phyloP scores from a whole-genome alignment of 1,284 basidiomycete species.

The Fomes fomentarius region DNA sequence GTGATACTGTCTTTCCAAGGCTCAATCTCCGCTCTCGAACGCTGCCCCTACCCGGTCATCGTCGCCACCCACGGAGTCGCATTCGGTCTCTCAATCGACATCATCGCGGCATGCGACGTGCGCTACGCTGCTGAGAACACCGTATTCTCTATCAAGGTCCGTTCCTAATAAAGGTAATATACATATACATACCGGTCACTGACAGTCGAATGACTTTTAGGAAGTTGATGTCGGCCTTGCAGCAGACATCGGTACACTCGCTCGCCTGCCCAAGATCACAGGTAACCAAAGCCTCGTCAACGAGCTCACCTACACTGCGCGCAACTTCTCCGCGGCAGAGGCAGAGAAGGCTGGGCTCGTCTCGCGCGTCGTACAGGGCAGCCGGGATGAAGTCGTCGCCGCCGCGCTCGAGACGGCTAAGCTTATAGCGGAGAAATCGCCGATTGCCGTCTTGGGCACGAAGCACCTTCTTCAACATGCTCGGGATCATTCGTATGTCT shows the following conservation, averaged over 20 bases:
- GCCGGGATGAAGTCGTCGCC: slow-evolving; percentile 55
- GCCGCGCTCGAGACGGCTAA: slow-evolving; percentile 72
- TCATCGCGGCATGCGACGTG: slow-evolving; percentile 83
- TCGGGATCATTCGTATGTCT: slow-evolving; percentile 71
- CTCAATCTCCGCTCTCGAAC: slow-evolving; percentile 71
- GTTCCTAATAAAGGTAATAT: not conserved
- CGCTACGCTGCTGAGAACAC: slow-evolving; percentile 71
- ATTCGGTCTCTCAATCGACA: slow-evolving; percentile 79
- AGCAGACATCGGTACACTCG: slow-evolving; percentile 90
- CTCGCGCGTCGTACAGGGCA: slow-evolving; percentile 74
- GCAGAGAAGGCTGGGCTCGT: slow-evolving; percentile 80
- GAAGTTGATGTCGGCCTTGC: slow-evolving; percentile 92
- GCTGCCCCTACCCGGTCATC: slow-evolving; percentile 85
- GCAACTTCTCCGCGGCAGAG: slow-evolving; percentile 72
- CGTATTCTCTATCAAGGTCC: slow-evolving; percentile 79
- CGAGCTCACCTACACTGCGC: slow-evolving; percentile 82
- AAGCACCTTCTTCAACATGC: slow-evolving; percentile 80
- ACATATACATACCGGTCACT: not conserved
- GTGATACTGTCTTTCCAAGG: slow-evolving; percentile 71
- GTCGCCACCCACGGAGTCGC: slow-evolving; percentile 80
- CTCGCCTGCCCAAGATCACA: slow-evolving; percentile 81
- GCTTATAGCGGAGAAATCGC: slow-evolving; percentile 78
- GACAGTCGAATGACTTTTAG: slow-evolving; percentile 39
- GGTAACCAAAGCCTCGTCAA: slow-evolving; percentile 80
- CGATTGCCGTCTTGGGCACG: slow-evolving; percentile 81